These are phyloP conservation scores for Barnettozyma vustinii DNA, from an alignment of 805 yeast genomes.

Conservation along the genomic window DNA sequence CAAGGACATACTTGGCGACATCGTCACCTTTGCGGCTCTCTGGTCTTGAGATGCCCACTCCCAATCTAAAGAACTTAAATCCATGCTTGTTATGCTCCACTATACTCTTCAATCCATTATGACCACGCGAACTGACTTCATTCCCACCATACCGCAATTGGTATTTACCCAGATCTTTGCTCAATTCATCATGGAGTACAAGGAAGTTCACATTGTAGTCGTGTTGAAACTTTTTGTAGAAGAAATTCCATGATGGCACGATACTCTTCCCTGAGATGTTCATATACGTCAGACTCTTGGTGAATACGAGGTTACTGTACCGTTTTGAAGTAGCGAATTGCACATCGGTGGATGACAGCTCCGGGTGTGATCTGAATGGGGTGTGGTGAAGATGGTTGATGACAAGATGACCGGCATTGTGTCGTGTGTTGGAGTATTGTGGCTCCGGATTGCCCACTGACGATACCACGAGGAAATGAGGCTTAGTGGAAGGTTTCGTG, in stretches of 20 bases:
- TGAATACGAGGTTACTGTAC: constrained; percentile 34
- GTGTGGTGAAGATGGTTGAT: constrained; percentile 31
- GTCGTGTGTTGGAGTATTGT: constrained; percentile 56
- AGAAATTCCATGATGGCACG: constrained; percentile 39
- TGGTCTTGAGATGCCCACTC: constrained; percentile 77
- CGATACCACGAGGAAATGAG: constrained; percentile 30
- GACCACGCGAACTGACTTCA: constrained; percentile 68
- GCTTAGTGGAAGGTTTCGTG: constrained; percentile 10
- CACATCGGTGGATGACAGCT: background rate
- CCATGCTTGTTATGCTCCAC: constrained; percentile 21
- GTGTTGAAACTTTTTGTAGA: constrained; percentile 22
- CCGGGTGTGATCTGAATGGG: constrained; percentile 2
- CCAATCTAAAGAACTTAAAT: constrained; percentile 49
- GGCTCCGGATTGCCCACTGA: constrained; percentile 79
- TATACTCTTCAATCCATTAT: constrained; percentile 72
- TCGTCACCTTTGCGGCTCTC: constrained; percentile 33
- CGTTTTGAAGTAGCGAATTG: constrained; percentile 5
- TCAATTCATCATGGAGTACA: constrained; percentile 77
- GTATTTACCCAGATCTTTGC: constrained; percentile 57
- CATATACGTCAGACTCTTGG: constrained; percentile 58
- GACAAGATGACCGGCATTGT: constrained; percentile 68
- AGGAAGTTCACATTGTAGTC: constrained; percentile 39
- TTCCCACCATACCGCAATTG: constrained; percentile 47
- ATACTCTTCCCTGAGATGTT: constrained; percentile 63
- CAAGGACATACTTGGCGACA: constrained; percentile 59